phyloP scores from a whole-genome alignment of 768 basidiomycete species.

The Saitozyma podzolica region DNA sequence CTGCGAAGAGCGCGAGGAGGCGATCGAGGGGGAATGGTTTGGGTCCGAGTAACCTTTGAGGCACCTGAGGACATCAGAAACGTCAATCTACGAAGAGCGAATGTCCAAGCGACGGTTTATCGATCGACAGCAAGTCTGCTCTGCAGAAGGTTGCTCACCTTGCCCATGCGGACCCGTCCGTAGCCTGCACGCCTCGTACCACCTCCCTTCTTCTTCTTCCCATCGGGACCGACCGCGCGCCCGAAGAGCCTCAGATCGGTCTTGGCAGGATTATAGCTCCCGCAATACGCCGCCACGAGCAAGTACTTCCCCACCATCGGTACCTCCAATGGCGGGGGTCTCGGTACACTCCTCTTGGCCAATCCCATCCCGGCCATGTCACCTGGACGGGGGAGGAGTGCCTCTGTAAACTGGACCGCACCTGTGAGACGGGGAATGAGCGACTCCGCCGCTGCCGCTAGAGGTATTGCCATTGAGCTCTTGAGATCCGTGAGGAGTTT shows the following conservation, averaged over 20 bases:
- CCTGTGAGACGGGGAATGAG: conserved; percentile 36
- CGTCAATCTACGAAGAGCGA: conserved; percentile 2
- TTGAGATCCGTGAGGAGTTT: conserved; percentile 49
- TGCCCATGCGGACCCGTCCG: conserved; percentile 40
- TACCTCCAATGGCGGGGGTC: conserved; percentile 27
- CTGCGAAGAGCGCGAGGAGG: conserved; percentile 74
- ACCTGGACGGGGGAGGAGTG: conserved; percentile 12
- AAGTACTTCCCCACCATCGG: conserved; percentile 63
- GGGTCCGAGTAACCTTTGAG: conserved; percentile 79
- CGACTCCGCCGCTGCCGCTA: conserved; percentile 40
- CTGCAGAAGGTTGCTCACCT: too few relatives aligned
- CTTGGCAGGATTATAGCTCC: conserved; percentile 79
- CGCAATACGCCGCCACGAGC: conserved; percentile 72
- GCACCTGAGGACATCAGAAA: conserved; percentile 35
- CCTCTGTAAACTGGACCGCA: conserved; percentile 24
- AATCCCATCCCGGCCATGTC: not conserved
- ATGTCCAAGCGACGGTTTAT: too few relatives aligned
- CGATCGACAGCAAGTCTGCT: too few relatives aligned
- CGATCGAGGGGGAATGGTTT: conserved; percentile 75
- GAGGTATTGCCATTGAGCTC: conserved; percentile 37
- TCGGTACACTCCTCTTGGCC: conserved; percentile 17
- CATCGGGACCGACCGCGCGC: conserved; percentile 62
- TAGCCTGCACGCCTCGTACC: conserved; percentile 56
- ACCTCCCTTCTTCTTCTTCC: conserved; percentile 52
- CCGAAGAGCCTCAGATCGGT: conserved; percentile 83